Evolutionary conservation across 1,284 basidiomycete species (phyloP).

Genomic region (Ustilago trichophora): DNA sequence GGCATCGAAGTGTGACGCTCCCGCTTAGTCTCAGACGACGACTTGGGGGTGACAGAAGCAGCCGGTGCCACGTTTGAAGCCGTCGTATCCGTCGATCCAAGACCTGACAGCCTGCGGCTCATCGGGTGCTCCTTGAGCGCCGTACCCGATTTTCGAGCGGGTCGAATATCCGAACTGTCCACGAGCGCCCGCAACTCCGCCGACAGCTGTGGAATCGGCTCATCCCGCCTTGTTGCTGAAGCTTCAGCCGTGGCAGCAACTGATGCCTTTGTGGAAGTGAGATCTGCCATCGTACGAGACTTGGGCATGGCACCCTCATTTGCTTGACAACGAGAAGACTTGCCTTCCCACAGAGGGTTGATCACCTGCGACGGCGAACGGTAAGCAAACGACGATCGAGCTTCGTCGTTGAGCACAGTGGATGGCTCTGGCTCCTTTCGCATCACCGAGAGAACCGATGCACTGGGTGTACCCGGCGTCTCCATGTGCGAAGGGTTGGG

Average conservation of each 20-base stretch:
- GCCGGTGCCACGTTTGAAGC: slow-evolving; percentile 3
- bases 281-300: slow-evolving; percentile 35
- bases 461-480: slow-evolving; percentile 49
- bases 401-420: not conserved
- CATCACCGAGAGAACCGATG: slow-evolving; percentile 47
- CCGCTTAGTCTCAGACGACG: slow-evolving; percentile 10
- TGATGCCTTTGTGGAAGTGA: slow-evolving; percentile 15
- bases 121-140: slow-evolving; percentile 50
- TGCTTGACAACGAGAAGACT: slow-evolving; percentile 7
- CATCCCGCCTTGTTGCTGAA: slow-evolving; percentile 9
- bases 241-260: not conserved
- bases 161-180: slow-evolving; percentile 36
- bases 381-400: slow-evolving; percentile 17
- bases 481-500: slow-evolving; percentile 32
- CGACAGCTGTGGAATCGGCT: slow-evolving; percentile 46
- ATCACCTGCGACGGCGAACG: slow-evolving; percentile 39
- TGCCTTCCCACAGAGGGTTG: slow-evolving; percentile 33
- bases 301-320: slow-evolving; percentile 9
- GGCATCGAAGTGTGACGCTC: slow-evolving; percentile 40
- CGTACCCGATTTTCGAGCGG: slow-evolving; percentile 44
- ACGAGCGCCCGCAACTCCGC: slow-evolving; percentile 51
- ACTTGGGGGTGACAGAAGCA: not conserved
- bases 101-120: slow-evolving; percentile 30
- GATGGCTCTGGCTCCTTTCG: slow-evolving; percentile 7
- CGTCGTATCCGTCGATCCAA: slow-evolving; percentile 14